These are phyloP conservation scores for Nevesoporus exiguus DNA, from an alignment of 768 basidiomycete genomes.

Conservation along the genomic window DNA sequence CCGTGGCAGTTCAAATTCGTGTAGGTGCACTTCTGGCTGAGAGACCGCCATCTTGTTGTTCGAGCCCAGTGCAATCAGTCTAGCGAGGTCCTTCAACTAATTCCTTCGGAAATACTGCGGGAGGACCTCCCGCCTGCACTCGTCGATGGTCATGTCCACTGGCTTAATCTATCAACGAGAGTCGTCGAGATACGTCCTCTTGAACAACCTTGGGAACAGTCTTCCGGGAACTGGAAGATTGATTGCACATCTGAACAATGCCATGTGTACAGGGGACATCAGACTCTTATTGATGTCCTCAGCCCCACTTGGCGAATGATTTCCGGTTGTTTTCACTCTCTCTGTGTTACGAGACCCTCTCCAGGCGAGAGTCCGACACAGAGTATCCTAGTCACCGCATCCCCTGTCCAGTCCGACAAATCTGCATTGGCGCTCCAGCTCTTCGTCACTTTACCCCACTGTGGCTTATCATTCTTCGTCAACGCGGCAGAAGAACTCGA, in stretches of 20 bases:
- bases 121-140: conserved; percentile 19
- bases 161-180: conserved; percentile 16
- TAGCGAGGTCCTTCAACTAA: conserved; percentile 9
- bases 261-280: background rate
- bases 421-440: background rate
- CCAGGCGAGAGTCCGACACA: too few species aligned
- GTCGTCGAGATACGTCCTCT: conserved; percentile 25
- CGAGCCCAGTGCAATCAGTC: background rate
- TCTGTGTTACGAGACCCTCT: too few species aligned
- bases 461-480: background rate
- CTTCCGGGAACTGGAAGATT: conserved; percentile 27
- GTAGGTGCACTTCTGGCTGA: conserved; percentile 19
- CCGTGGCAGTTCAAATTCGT: background rate
- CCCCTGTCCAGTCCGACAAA: background rate
- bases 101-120: conserved; percentile 12
- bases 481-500: background rate
- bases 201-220: background rate
- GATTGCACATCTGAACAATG: background rate
- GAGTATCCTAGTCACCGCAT: background rate
- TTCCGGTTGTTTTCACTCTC: background rate
- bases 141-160: conserved; percentile 18
- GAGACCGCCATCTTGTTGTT: conserved; percentile 6
- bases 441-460: background rate
- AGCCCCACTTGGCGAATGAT: background rate
- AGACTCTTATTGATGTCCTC: conserved; percentile 18